Evolutionary conservation across 1,139 yeast species (phyloP), one percentile per base, ranked within the genome.

Genomic region (Suhomyces chickasaworum): DNA sequence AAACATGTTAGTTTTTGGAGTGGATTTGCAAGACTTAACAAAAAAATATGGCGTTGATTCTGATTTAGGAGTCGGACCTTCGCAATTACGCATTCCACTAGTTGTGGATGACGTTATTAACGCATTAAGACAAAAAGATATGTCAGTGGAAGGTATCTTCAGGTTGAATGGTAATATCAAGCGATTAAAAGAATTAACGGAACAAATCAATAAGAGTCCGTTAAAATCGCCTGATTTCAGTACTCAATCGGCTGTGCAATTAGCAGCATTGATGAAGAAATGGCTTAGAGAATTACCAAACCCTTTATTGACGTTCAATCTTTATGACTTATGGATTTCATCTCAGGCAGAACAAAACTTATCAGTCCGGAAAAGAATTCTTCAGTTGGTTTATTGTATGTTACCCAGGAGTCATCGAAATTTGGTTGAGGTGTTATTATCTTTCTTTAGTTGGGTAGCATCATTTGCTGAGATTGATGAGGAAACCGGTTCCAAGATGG

Each of bases 141-240:
- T 95, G 89, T 88, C 97, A 3, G 93, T 90, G 17, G 99, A 93
- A 66, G 99, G 99, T 48, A 87, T 95, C 8, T 95, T 95, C 74
- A 80, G 99, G 59, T 87, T 91, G 61, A 95, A 95, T 63, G 99
- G 99, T 60, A 95, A 95, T 60, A 93, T 95, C 59, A 84, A 91
- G 57, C 79, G 88, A 40, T 73, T 93, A 43, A 81, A 86, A 54
- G 89, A 85, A 55, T 71, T 91, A 49, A 80, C 91, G 0, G 90
- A 83, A 44, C 80, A 75, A 49, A 86, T 91, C 54, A 95, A 95
- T 65, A 73, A 78, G 48, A 77, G 80, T 55, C 97, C 97, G 1
- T 78, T 82, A 33, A 80, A 75, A 50, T 77, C 84, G 12, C 95
- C 96, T 0, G 84, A 86, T 57, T 78, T 93, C 41, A 76, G 83